Evolutionary conservation across 345 rosid genomes (phyloP), one percentile per base, ranked within the genome.

Genomic region (Syzygium aromaticum): DNA sequence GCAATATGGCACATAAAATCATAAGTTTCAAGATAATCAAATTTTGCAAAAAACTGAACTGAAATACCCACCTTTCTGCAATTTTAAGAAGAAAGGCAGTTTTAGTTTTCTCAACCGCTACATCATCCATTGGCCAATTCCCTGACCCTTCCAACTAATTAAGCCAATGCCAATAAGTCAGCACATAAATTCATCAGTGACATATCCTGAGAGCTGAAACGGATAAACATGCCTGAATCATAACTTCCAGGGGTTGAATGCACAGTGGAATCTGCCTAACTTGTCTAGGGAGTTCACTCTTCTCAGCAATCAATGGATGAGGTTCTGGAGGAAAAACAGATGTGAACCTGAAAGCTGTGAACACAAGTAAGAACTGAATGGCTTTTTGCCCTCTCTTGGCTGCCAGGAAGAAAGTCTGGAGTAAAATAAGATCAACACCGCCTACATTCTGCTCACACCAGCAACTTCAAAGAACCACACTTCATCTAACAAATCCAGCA

Each of bases 101-200:
- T 91, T 96, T 97, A 54, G 99, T 97, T 93, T 93, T 97, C 95
- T 95, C 98, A 90, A 95, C 92, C 22, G 97, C 96, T 61, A 93
- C 89, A 87, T 94, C 96, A 92, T 95, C 97, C 95, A 93, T 92
- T 51, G 99, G 98, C 99, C 99, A 97, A 90, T 93, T 95, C 78
- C 98, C 99, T 90, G 99, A 97, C 86, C 99, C 99, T 93, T 96
- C 99, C 93, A 96, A 91, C 99, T 96, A 89, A 90, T 89, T 52
- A 89, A 80, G 89, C 53, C 86, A 88, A 91, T 67, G 19, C 49
- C 80, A 33, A 19, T 73, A 73, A 73, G 80, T 73, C 80, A 73
- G 49, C 25, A 33, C 80, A 33, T 73, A 73, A 38, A 73, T 73
- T 73, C 80, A 73, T 73, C 80, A 73, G 25, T 33, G 38, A 73